Evolutionary conservation across 257 asterid genomes (phyloP), one percentile per base, ranked within the genome.

Genomic region (Ilex aquifolium): DNA sequence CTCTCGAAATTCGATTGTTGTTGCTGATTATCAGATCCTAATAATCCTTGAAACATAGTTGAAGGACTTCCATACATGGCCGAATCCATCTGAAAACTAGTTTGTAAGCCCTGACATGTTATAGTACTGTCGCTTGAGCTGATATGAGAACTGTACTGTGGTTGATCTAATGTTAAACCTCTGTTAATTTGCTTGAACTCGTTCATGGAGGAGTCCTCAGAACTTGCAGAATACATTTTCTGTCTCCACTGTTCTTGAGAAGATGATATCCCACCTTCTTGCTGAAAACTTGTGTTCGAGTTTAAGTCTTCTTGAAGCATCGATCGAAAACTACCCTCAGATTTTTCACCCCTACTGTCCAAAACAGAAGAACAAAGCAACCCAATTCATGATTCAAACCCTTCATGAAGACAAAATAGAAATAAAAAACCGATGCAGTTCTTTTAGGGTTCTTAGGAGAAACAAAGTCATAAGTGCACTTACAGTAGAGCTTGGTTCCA

Each of bases 401-500:
- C 42, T 8, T 36, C 7, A 36, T 36, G 5, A 36, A 36, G 42
- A 36, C 7, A 36, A 36, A 36, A 36, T 4, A 36, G 8, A 36
- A 27, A 36, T 4, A 2, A 4, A 36, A 13, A 32, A 40, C 14
- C 4, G n/a, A 46, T 46, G n/a, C 52, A 6, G 13, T 10, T 10
- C 10, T 10, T 46, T 10, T 10, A 46, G 52, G 52, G 6, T 46
- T 4, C 52, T 5, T 4, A 14, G 4, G 17, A 2, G 2, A 31
- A 4, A n/a, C 7, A 44, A 27, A 32, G 3, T 46, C 42, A 0
- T 36, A 36, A 36, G 48, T 48, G 4, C 39, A 64, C 84, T 86
- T 75, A 86, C 95, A 83, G 67, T 13, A 86, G 62, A 51, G 88
- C 46, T 59, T 66, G 86, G 62, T 82, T 80, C 96, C 96, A 88